phyloP scores from a whole-genome alignment of 306 rosid species.

The Gastrolobium bilobum region DNA sequence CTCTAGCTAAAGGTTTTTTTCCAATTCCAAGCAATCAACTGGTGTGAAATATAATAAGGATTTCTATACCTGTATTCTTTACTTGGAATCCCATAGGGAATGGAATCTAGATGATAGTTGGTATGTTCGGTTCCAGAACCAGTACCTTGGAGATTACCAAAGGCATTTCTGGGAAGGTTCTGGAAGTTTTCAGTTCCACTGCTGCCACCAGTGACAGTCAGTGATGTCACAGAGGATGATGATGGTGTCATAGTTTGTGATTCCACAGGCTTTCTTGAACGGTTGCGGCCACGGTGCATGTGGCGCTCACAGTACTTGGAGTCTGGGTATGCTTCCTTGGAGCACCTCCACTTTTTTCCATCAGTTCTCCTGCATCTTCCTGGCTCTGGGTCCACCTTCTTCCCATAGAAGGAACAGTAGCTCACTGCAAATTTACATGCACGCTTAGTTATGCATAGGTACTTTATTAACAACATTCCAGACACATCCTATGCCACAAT shows the following conservation, averaged over 20 bases:
- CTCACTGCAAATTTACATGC: constrained; percentile 65
- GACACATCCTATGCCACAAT: background rate
- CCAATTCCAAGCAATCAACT: constrained; percentile 24
- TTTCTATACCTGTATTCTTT: constrained; percentile 73
- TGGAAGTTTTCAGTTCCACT: constrained; percentile 63
- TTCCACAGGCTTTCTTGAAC: constrained; percentile 99
- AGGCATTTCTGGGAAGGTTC: constrained; percentile 62
- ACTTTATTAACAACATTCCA: constrained; percentile 28
- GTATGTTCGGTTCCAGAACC: constrained; percentile 56
- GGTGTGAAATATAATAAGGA: constrained; percentile 8
- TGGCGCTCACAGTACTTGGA: constrained; percentile 93
- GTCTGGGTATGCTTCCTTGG: constrained; percentile 86
- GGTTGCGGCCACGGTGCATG: constrained; percentile 96
- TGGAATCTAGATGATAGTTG: constrained; percentile 68
- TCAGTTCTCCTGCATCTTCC: constrained; percentile 91
- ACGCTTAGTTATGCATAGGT: constrained; percentile 30
- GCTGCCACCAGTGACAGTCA: constrained; percentile 59
- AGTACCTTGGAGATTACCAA: constrained; percentile 45
- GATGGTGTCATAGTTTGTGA: constrained; percentile 72
- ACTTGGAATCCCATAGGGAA: constrained; percentile 79
- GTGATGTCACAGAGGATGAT: constrained; percentile 66
- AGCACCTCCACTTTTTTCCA: constrained; percentile 92
- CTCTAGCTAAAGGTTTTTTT: background rate
- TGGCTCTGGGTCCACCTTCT: constrained; percentile 94
- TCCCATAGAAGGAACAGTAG: constrained; percentile 82